These are phyloP conservation scores for Polysphondylium violaceum DNA, from an alignment of 78 protist species.

Conservation along the genomic window DNA sequence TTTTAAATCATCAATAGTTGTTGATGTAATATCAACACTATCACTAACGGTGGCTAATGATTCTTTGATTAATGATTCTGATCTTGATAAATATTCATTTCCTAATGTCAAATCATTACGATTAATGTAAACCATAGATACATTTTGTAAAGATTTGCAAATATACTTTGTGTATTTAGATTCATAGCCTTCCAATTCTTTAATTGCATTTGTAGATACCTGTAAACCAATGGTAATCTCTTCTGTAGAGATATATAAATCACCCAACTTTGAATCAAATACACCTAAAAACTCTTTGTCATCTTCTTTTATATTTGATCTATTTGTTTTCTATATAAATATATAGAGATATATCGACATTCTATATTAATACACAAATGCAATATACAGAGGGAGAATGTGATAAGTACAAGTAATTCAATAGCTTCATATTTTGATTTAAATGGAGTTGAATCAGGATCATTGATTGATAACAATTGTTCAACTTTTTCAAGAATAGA, in stretches of 20 bases:
- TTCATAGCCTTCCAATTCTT: neutral
- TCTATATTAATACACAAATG: neutral
- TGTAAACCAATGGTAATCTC: constrained; percentile 9
- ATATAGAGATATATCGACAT: neutral
- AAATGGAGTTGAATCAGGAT: constrained; percentile 23
- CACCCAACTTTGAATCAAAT: constrained; percentile 17
- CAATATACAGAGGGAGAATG: neutral
- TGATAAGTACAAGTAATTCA: constrained; percentile 7
- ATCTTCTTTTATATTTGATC: neutral
- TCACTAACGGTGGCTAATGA: neutral
- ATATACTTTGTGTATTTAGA: neutral
- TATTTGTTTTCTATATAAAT: neutral
- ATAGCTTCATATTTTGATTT: constrained; percentile 36
- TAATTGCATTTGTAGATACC: neutral
- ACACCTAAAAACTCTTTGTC: neutral
- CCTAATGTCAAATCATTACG: constrained; percentile 10
- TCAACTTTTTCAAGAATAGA: neutral
- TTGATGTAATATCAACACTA: no score
- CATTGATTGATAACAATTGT: neutral
- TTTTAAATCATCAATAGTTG: neutral
- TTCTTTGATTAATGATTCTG: neutral
- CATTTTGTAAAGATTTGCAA: neutral
- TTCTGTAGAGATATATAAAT: constrained; percentile 4
- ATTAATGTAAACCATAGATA: constrained; percentile 7
- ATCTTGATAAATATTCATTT: neutral